Percentiles rank a stretch among this genome's conserved stretches.
These are phyloP conservation scores for Mycena filopes DNA, from an alignment of 768 basidiomycete genomes.

Conservation along the genomic window DNA sequence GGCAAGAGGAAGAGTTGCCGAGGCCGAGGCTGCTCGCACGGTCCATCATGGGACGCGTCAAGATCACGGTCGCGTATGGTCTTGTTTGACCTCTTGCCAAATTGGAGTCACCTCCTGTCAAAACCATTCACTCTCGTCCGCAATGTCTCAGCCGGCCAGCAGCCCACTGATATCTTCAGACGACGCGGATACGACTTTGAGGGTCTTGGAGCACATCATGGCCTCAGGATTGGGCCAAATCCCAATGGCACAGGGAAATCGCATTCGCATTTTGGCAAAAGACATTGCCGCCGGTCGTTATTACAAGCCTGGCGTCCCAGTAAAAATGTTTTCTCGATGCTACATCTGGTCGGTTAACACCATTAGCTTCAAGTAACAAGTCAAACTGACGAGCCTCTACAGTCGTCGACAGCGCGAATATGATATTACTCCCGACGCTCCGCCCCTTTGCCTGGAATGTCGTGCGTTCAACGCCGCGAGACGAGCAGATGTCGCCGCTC, in stretches of 20 bases:
- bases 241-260: constrained; percentile 24
- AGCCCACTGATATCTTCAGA: constrained; percentile 17
- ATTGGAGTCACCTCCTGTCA: not conserved
- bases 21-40: not conserved
- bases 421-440: constrained; percentile 24
- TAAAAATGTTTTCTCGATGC: constrained; percentile 26
- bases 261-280: constrained; percentile 31
- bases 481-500: constrained; percentile 22
- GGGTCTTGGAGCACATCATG: constrained; percentile 30
- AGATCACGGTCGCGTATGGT: not conserved
- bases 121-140: too few relatives aligned
- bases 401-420: constrained; percentile 32
- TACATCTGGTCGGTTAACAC: constrained; percentile 28
- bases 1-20: not conserved
- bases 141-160: not conserved
- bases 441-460: constrained; percentile 22
- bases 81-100: not conserved
- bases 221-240: constrained; percentile 22
- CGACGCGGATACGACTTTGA: constrained; percentile 23
- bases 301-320: constrained; percentile 25
- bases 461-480: constrained; percentile 25
- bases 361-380: too few relatives aligned
- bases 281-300: constrained; percentile 32
- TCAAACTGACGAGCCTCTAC: not conserved
- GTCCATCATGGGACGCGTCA: constrained; percentile 5